These are phyloP conservation scores for Rhodotorula diobovata DNA, from an alignment of 768 basidiomycete species.

Conservation along the genomic window DNA sequence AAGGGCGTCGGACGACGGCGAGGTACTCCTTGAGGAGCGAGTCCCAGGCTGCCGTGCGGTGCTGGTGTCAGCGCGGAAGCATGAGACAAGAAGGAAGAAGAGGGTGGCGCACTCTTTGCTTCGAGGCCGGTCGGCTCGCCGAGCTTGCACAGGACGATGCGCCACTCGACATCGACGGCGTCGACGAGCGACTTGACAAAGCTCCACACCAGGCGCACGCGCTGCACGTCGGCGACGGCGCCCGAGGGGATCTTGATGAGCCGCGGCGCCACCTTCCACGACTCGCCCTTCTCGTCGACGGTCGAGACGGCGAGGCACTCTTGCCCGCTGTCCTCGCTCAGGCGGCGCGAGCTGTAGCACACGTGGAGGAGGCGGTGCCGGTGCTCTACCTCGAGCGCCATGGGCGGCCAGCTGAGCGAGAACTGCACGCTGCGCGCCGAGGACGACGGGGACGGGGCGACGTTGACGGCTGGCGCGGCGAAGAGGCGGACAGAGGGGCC, in stretches of 20 bases:
- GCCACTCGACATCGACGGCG: conserved; percentile 33
- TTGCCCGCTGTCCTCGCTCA: neutral
- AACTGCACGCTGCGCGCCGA: conserved; percentile 17
- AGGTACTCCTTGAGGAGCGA: conserved; percentile 25
- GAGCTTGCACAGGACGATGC: conserved; percentile 28
- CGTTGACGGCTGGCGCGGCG: conserved; percentile 27
- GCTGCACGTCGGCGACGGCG: conserved; percentile 12
- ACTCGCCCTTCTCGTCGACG: conserved; percentile 37
- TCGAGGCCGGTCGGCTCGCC: conserved; percentile 21
- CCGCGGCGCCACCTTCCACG: conserved; percentile 26
- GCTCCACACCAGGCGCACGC: conserved; percentile 23
- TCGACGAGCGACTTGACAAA: conserved; percentile 9
- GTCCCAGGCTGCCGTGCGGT: conserved; percentile 22
- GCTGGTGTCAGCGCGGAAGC: neutral
- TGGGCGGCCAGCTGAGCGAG: conserved; percentile 28
- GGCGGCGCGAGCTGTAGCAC: conserved; percentile 10
- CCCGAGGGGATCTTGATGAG: conserved; percentile 11
- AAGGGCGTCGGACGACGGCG: neutral
- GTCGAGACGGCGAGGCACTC: conserved; percentile 26
- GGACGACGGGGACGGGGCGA: neutral
- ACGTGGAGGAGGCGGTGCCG: conserved; percentile 37
- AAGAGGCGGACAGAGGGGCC: conserved; percentile 14
- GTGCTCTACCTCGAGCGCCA: conserved; percentile 28
- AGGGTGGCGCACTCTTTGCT: conserved; percentile 26
- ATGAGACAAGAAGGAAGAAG: neutral